Evolutionary conservation across 2,329 filamentous ascomycete genomes (phyloP), one percentile per base, ranked within the genome.

Genomic region (Coleophoma eucalyptorum): DNA sequence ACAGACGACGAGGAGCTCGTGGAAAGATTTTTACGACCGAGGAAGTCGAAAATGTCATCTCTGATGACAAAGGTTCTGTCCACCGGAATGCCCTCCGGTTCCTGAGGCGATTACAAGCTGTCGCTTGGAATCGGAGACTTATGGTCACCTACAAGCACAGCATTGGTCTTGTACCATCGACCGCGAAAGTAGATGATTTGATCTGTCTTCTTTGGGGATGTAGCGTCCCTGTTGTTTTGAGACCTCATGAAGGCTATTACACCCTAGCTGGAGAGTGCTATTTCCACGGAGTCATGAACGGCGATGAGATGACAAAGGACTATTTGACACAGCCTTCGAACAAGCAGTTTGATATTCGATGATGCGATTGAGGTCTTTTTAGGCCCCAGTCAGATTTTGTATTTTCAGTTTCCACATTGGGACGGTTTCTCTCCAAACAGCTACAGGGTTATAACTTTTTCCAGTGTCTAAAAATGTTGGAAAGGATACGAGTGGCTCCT

Each of bases 231-330:
- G 43, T 51, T 2, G 34, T 51, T 12, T 35, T 51, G 11, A 41
- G 44, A 21, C 7, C 15, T 6, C 35, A 38, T 15, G 15, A 12
- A 15, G 13, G 16, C 35, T 26, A 48, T 34, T 51, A 31, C 20
- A 34, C 20, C 12, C 16, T 51, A 12, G 5, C 41, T 48, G 49
- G 49, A 12, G 49, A 48, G 45, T 41, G 33, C 31, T 51, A 51
- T 35, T 19, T 51, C 6, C 44, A 48, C 16, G 49, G 49, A 41
- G 42, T 51, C 20, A 51, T 51, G 49, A 31, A 51, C 32, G 49
- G 49, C 16, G 43, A 51, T 5, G 6, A 26, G 26, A 26, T 5
- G 26, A 5, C 26, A 5, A 8, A 5, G 26, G 26, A 26, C 26
- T 26, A 26, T 26, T 26, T 26, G 26, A 26, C 26, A 8, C 26